Evolutionary conservation across 805 yeast genomes (phyloP), one percentile per base, ranked within the genome.

Genomic region (Lipomyces sp.): DNA sequence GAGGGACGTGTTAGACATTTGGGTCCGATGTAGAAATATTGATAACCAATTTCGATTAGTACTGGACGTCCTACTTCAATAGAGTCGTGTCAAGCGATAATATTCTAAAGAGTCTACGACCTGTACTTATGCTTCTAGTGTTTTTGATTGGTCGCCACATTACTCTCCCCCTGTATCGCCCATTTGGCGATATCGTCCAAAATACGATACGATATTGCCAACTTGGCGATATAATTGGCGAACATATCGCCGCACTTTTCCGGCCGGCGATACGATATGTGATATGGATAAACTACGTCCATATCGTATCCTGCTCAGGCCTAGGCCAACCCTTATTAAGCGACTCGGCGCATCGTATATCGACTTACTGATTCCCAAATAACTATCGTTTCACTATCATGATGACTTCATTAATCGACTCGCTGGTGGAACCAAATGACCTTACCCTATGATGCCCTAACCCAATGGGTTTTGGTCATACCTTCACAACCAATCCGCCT

Each of bases 281-380:
- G 99, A 98, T 67, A 93, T 94, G 61, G 96, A 90, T 53, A 86
- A 88, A 13, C 86, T 88, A 0, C 77, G 92, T 63, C 97, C 90
- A 74, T 87, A 87, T 55, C 86, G 89, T 68, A 96, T 94, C 0
- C 94, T 94, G 95, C 98, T 0, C 99, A 98, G 1, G 81, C 95
- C 58, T 99, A 24, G 24, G 24, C 24, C 24, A 24, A 24, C 1
- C 24, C 24, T 24, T 24, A 24, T 24, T 24, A 24, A 24, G 24
- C 24, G 24, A 24, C 24, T 24, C 24, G 24, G 24, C 24, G 24
- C 24, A 24, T 24, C 1, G 24, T 1, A 24, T 24, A 24, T 24
- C 24, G 24, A 24, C 24, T 24, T 24, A 24, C 24, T 24, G 24
- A 24, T 24, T 24, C 24, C 24, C 24, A 24, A 24, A 24, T 24